Evolutionary conservation across 495 filamentous ascomycete species (phyloP).

Genomic region (Hypoxylon intermedium): DNA sequence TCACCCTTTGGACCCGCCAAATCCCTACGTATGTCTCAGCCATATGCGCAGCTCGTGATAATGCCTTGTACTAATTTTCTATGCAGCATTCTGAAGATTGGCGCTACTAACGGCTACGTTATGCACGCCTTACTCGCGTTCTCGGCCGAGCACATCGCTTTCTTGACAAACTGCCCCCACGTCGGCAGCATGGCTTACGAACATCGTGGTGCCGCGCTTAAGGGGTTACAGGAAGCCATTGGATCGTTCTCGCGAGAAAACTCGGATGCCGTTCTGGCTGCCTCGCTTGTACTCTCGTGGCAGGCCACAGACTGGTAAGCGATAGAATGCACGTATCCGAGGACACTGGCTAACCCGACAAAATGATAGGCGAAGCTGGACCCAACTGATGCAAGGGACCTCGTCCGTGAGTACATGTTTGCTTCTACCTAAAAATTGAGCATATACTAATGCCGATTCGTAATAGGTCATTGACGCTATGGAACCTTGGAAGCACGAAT

Average conservation of each 20-base stretch:
- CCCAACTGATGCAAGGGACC: slow-evolving; percentile 88
- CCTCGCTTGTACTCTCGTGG: slow-evolving; percentile 93
- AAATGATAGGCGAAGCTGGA: slow-evolving; percentile 80
- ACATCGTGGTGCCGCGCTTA: slow-evolving; percentile 82
- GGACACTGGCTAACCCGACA: slow-evolving; percentile 41
- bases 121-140: slow-evolving; percentile 92
- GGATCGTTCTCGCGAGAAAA: slow-evolving; percentile 83
- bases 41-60: not conserved
- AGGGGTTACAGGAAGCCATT: slow-evolving; percentile 87
- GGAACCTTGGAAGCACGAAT: slow-evolving; percentile 91
- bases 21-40: slow-evolving; percentile 79
- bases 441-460: slow-evolving; percentile 40
- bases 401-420: slow-evolving; percentile 69
- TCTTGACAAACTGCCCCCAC: slow-evolving; percentile 79
- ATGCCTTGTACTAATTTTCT: slow-evolving; percentile 38
- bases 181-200: slow-evolving; percentile 86
- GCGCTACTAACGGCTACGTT: slow-evolving; percentile 80
- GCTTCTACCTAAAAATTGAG: not conserved
- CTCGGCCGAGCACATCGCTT: slow-evolving; percentile 89
- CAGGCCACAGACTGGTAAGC: slow-evolving; percentile 95
- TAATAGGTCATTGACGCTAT: slow-evolving; percentile 85
- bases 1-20: slow-evolving; percentile 89
- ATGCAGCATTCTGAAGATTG: slow-evolving; percentile 82
- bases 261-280: slow-evolving; percentile 89
- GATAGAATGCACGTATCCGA: slow-evolving; percentile 45